Evolutionary conservation across 2,329 filamentous ascomycete genomes (phyloP).

Genomic region (Talaromyces pinophilus): DNA sequence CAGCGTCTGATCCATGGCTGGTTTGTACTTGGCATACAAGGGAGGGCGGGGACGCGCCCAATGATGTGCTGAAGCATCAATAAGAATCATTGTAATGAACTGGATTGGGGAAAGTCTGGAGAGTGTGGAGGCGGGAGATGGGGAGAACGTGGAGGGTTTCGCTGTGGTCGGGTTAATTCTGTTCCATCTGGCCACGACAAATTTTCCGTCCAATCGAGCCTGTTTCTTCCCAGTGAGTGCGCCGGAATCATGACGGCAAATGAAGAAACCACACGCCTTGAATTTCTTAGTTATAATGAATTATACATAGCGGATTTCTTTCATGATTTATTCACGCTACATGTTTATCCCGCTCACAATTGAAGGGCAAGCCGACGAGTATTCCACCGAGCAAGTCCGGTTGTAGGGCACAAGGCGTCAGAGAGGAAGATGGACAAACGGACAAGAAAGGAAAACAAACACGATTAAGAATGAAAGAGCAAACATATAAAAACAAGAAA

Average conservation of each 20-base stretch:
- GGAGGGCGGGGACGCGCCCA: background rate
- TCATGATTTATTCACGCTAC: background rate
- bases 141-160: background rate
- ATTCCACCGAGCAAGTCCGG: background rate
- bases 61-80: background rate
- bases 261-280: background rate
- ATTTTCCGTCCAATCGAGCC: slow-evolving; percentile 1
- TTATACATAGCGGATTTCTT: background rate
- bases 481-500: background rate
- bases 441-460: too few species aligned
- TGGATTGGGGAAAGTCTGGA: background rate
- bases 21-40: background rate
- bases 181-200: background rate
- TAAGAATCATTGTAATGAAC: background rate
- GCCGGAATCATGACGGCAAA: background rate
- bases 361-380: background rate
- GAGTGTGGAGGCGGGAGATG: background rate
- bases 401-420: too few species aligned
- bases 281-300: background rate
- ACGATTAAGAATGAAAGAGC: too few species aligned
- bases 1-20: background rate
- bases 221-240: background rate
- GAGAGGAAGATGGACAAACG: too few species aligned
- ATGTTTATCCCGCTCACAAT: background rate
- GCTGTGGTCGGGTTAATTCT: background rate